Percentiles rank a stretch among this genome's conserved stretches.
Evolutionary conservation across 805 yeast species (phyloP).

Genomic region (Pichia gijzeniarum): DNA sequence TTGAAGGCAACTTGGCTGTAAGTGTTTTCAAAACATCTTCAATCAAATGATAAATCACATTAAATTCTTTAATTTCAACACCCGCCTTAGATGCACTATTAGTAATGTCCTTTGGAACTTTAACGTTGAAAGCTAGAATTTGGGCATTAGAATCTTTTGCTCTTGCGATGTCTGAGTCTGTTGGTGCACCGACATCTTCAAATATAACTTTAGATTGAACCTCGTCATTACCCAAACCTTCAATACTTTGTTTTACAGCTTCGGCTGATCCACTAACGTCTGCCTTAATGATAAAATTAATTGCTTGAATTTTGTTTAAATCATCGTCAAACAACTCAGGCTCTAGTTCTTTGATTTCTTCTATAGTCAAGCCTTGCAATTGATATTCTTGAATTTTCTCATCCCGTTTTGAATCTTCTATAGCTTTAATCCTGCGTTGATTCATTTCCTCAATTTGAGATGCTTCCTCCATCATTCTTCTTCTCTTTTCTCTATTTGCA

Average conservation of each 20-base stretch:
- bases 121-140: constrained; percentile 73
- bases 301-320: constrained; percentile 27
- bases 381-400: constrained; percentile 51
- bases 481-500: constrained; percentile 52
- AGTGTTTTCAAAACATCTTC: constrained; percentile 72
- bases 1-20: constrained; percentile 55
- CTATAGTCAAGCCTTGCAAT: constrained; percentile 52
- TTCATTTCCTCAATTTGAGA: constrained; percentile 67
- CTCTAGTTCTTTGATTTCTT: constrained; percentile 35
- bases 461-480: constrained; percentile 47
- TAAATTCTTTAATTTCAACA: constrained; percentile 57
- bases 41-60: constrained; percentile 80
- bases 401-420: constrained; percentile 45
- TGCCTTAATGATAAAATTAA: constrained; percentile 71
- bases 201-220: constrained; percentile 64
- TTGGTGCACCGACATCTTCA: constrained; percentile 73
- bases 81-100: constrained; percentile 50
- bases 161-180: constrained; percentile 58
- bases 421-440: constrained; percentile 51
- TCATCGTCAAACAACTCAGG: constrained; percentile 29
- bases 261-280: constrained; percentile 95
- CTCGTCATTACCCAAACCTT: constrained; percentile 81
- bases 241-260: constrained; percentile 79
- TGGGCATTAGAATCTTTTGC: constrained; percentile 67
- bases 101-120: constrained; percentile 55